Conservation (phyloP, 2,329 filamentous ascomycete species). For the Magnaporthales sp. region DNA sequence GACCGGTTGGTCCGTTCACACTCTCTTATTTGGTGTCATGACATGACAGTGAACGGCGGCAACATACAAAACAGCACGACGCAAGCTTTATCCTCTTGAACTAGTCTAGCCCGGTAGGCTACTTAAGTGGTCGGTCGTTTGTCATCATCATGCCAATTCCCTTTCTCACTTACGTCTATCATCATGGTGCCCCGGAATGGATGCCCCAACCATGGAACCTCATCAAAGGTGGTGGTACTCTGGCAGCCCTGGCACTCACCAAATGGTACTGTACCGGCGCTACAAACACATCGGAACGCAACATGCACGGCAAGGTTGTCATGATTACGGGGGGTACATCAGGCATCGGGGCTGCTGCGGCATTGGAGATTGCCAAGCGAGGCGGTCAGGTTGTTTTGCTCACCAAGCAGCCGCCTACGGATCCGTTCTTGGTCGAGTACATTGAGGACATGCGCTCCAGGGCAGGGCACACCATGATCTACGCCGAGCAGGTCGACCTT, state of each 20-base stretch:
- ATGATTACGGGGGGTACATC: constrained; percentile 94
- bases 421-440: constrained; percentile 86
- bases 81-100: background rate
- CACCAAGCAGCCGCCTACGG: constrained; percentile 69
- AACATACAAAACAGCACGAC: background rate
- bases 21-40: background rate
- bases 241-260: constrained; percentile 32
- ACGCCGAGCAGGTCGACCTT: constrained; percentile 90
- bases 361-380: constrained; percentile 63
- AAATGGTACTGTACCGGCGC: constrained; percentile 77
- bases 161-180: constrained; percentile 35
- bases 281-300: constrained; percentile 63
- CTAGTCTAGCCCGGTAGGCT: background rate
- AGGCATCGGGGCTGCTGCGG: constrained; percentile 75
- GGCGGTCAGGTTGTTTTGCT: constrained; percentile 89
- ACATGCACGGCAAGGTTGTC: constrained; percentile 89
- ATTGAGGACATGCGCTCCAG: constrained; percentile 75
- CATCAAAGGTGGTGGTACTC: constrained; percentile 25
- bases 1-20: background rate
- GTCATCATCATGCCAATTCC: constrained; percentile 41
- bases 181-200: constrained; percentile 41
- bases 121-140: background rate
- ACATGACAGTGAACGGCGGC: background rate
- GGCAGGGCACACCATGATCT: constrained; percentile 80
- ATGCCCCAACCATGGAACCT: constrained; percentile 34